Conservation (phyloP, 2,329 filamentous ascomycete species). For the Paracamarosporium sp. region DNA sequence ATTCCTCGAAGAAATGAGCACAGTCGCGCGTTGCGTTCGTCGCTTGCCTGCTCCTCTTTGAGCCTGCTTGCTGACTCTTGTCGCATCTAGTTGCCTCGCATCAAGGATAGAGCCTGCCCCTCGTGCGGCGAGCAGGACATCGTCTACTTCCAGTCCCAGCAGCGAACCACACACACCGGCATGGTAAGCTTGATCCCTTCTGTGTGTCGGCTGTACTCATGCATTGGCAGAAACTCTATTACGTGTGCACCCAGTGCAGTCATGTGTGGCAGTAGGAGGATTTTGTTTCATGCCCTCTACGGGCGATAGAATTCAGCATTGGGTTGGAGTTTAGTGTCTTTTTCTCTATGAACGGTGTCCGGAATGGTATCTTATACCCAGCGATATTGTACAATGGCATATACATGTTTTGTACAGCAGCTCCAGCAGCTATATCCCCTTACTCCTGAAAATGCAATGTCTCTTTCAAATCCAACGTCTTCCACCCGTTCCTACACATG, state of each 20-base stretch:
- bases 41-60: conserved; percentile 42
- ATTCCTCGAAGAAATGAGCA: conserved; percentile 41
- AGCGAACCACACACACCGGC: conserved; percentile 94
- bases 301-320: conserved; percentile 27
- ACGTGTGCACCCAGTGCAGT: conserved; percentile 90
- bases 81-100: conserved; percentile 80
- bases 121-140: conserved; percentile 86
- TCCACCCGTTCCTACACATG: conserved; percentile 65
- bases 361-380: conserved; percentile 43
- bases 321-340: conserved; percentile 38
- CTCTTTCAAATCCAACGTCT: neutral
- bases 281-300: conserved; percentile 2
- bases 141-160: conserved; percentile 98
- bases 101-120: conserved; percentile 78
- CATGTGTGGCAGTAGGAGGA: conserved; percentile 70
- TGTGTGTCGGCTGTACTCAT: conserved; percentile 16
- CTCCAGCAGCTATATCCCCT: conserved; percentile 20
- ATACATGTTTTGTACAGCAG: conserved; percentile 33
- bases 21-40: conserved; percentile 32
- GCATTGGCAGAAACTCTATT: conserved; percentile 56
- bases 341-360: conserved; percentile 34
- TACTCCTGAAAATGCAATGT: conserved; percentile 18
- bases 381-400: conserved; percentile 39
- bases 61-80: conserved; percentile 46
- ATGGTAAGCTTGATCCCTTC: conserved; percentile 70